A percentile compares a stretch with the other conserved stretches of the same genome.
phyloP scores from a whole-genome alignment of 1,284 basidiomycete species.

The Agaricales sp. region DNA sequence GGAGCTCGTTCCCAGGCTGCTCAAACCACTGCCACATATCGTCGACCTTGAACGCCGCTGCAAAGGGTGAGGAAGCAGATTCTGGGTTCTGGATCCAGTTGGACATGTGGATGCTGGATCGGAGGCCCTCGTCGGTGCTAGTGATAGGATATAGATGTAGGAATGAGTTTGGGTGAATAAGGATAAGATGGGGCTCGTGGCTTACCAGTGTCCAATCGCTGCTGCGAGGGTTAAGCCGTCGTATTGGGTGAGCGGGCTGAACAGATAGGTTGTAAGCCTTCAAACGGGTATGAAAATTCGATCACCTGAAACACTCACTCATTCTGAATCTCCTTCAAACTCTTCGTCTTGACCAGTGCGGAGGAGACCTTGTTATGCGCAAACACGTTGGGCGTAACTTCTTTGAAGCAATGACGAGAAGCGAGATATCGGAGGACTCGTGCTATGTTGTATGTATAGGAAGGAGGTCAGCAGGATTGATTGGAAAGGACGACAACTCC shows the following conservation, averaged over 20 bases:
- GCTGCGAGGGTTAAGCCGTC: neutral
- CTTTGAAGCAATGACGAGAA: neutral
- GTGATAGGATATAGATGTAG: neutral
- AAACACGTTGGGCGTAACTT: neutral
- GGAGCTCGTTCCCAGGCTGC: neutral
- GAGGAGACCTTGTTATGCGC: neutral
- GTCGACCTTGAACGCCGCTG: neutral
- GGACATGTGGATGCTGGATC: neutral
- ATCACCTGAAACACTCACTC: neutral
- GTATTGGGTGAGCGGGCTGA: neutral
- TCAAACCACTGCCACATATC: slow-evolving; percentile 1
- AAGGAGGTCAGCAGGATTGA: too few species aligned
- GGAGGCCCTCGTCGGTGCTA: neutral
- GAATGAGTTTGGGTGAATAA: neutral
- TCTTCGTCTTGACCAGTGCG: neutral
- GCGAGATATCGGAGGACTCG: slow-evolving; percentile 1
- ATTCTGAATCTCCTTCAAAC: neutral
- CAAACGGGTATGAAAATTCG: neutral
- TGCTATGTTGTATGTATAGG: too few species aligned
- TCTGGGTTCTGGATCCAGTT: neutral
- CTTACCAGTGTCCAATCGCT: neutral
- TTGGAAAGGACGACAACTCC: neutral
- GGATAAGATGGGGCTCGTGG: neutral
- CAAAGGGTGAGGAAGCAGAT: neutral
- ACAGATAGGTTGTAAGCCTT: neutral